phyloP scores from a whole-genome alignment of 2,329 filamentous ascomycete genomes.

The Phialophora chinensis region DNA sequence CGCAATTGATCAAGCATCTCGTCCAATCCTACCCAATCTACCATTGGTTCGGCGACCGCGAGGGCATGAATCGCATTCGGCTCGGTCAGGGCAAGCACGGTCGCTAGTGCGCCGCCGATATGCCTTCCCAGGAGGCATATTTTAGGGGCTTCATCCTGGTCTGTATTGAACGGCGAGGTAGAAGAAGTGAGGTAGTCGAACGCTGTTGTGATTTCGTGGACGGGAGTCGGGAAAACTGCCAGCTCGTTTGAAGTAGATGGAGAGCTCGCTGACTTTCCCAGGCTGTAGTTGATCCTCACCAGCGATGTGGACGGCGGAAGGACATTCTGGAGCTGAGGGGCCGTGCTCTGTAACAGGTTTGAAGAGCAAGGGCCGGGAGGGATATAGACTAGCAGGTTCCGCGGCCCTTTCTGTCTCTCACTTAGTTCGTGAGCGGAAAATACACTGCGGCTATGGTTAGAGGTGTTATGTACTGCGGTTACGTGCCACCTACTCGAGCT shows the following conservation, averaged over 20 bases:
- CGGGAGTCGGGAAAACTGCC: slow-evolving; percentile 38
- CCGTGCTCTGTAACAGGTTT: background rate
- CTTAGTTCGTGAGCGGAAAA: slow-evolving; percentile 2
- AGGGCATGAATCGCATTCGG: slow-evolving; percentile 46
- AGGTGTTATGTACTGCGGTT: background rate
- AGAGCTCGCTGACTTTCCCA: slow-evolving; percentile 38
- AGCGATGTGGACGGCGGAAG: slow-evolving; percentile 46
- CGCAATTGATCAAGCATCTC: slow-evolving; percentile 39
- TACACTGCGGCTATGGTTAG: background rate
- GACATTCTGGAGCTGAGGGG: slow-evolving; percentile 38
- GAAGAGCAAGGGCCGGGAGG: slow-evolving; percentile 45
- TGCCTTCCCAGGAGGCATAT: slow-evolving; percentile 45
- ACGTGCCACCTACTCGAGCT: slow-evolving; percentile 27
- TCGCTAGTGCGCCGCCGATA: slow-evolving; percentile 50
- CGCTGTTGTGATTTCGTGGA: slow-evolving; percentile 41
- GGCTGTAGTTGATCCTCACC: slow-evolving; percentile 51
- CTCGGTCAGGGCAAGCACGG: slow-evolving; percentile 51
- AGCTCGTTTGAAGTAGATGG: background rate
- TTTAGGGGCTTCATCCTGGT: slow-evolving; percentile 22
- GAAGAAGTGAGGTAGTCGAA: slow-evolving; percentile 35
- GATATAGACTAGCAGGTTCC: slow-evolving; percentile 47
- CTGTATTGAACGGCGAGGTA: slow-evolving; percentile 25
- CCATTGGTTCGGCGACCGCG: slow-evolving; percentile 42
- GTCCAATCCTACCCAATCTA: slow-evolving; percentile 47
- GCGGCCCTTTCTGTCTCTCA: slow-evolving; percentile 4